Evolutionary conservation across 2,329 filamentous ascomycete genomes (phyloP), one percentile per base, ranked within the genome.

Genomic region (Curvularia sp.): DNA sequence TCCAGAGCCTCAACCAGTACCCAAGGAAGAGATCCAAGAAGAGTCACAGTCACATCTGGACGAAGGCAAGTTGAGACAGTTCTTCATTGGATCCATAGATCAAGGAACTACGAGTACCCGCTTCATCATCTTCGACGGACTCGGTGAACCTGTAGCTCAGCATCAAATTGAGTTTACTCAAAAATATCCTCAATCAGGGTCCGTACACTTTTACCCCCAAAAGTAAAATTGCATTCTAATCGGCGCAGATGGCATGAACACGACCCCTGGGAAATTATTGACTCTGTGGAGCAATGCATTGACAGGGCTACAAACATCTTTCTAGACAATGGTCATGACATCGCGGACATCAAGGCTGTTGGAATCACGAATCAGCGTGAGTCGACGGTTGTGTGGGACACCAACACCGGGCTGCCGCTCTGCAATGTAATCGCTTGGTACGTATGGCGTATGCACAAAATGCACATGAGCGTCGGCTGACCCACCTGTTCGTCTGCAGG

Each of bases 301-400:
- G 89, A 92, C 66, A 86, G 87, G 63, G 91, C 91, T 0, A 86
- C 89, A 58, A 85, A 87, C 70, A 81, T 88, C 42, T 96, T 96
- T 78, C 78, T 86, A 49, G 82, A 85, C n/a, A 80, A 87, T 56
- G 92, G 92, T 60, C 85, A 92, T 77, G 82, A 84, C 26, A 82
- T 84, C 59, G 83, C 84, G 53, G 85, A 89, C 67, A 91, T 97
- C 72, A 89, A 86, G 74, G 86, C 90, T 10, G 84, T 97, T 65
- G 93, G 93, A 56, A 90, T 97, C 74, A 96, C 92, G 58, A 96
- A 93, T 79, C 92, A 97, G 81, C 88, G 93, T 74, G 93, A 97
- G 78, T 96, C 93, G 1, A 91, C 89, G 1, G 83, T 96, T 1
- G 88, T 93, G 26, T 96, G 92, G 92, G 91, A 97, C 76, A 86